Evolutionary conservation across 106 monocot species (phyloP).

Genomic region (Ottelia alismoides): DNA sequence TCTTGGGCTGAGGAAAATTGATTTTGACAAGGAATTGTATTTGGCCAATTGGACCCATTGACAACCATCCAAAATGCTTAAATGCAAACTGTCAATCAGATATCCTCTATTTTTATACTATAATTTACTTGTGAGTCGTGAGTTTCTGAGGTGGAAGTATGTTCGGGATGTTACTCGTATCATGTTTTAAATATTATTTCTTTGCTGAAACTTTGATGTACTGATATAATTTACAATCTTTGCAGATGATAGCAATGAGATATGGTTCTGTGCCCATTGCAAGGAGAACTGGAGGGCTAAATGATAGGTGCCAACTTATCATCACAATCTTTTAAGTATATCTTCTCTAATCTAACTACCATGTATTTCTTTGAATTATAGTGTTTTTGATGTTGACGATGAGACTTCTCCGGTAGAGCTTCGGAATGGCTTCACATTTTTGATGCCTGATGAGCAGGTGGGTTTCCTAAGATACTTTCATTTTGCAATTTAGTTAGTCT

Average conservation of each 20-base stretch:
- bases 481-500: background rate
- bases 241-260: slow-evolving; percentile 98
- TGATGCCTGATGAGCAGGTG: slow-evolving; percentile 61
- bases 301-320: slow-evolving; percentile 49
- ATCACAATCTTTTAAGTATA: background rate
- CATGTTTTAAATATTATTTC: too few species aligned
- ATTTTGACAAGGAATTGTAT: too few species aligned
- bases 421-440: slow-evolving; percentile 84
- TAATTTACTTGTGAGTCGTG: too few species aligned
- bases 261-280: slow-evolving; percentile 95
- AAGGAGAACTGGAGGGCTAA: slow-evolving; percentile 81
- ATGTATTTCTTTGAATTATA: slow-evolving; percentile 5
- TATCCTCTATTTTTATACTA: background rate
- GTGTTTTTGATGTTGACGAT: slow-evolving; percentile 88
- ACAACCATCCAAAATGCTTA: too few species aligned
- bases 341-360: too few species aligned
- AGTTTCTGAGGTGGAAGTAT: too few species aligned
- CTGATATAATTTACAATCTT: background rate
- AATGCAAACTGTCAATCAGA: background rate
- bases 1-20: too few species aligned
- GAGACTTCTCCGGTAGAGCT: slow-evolving; percentile 39
- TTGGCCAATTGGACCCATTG: too few species aligned
- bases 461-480: background rate
- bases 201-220: background rate
- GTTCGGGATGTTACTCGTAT: too few species aligned